Evolutionary conservation across 75 land plant genomes (phyloP).

Genomic region (Isoetes taiwanensis): DNA sequence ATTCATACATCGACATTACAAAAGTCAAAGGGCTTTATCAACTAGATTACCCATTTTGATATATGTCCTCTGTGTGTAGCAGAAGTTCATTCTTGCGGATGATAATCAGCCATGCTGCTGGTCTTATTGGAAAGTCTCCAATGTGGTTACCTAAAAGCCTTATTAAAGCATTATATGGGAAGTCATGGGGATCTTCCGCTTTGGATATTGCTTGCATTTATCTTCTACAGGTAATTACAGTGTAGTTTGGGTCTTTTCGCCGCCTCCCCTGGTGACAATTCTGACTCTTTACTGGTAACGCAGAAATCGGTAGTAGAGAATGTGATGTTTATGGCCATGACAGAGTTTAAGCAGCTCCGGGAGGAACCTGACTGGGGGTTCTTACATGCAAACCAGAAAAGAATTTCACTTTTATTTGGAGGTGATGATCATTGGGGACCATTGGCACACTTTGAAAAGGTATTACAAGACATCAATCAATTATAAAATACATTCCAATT

Average conservation of each 20-base stretch:
- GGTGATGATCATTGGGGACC: constrained; percentile 94
- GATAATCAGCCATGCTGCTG: constrained; percentile 31
- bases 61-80: constrained; percentile 7
- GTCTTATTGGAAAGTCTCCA: constrained; percentile 45
- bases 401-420: constrained; percentile 64
- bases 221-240: constrained; percentile 38
- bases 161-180: constrained; percentile 35
- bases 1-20: too few species aligned
- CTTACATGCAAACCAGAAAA: constrained; percentile 35
- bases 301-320: constrained; percentile 71
- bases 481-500: background rate
- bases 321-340: constrained; percentile 68
- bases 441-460: constrained; percentile 59
- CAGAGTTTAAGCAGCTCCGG: constrained; percentile 64
- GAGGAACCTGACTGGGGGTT: constrained; percentile 61
- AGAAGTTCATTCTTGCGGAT: constrained; percentile 36
- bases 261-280: background rate
- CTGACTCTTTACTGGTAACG: background rate
- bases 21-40: too few species aligned
- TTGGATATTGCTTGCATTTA: constrained; percentile 47
- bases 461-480: background rate
- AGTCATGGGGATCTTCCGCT: constrained; percentile 52
- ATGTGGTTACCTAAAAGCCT: constrained; percentile 21
- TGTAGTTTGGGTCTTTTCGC: background rate
- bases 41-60: background rate